Percentiles rank a stretch among this genome's conserved stretches.
Conservation (phyloP, 202 grass and related monocot genomes). For the Setaria viridis region DNA sequence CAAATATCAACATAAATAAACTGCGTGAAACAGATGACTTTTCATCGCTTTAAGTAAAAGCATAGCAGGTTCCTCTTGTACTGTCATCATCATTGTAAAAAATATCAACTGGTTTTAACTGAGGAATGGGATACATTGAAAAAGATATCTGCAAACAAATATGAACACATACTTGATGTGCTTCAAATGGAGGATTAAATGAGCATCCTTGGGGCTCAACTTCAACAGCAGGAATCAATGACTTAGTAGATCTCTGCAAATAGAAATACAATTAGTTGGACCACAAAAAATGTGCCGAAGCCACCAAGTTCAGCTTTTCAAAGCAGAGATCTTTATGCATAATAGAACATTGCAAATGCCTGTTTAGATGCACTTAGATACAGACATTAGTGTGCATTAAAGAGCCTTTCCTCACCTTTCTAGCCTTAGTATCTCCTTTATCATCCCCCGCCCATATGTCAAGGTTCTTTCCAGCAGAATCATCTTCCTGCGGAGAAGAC, state of each 20-base stretch:
- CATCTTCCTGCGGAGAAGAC: conserved; percentile 52
- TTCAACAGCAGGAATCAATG: conserved; percentile 84
- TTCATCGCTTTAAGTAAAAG: conserved; percentile 9
- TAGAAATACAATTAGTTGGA: conserved; percentile 23
- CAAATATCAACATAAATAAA: conserved; percentile 28
- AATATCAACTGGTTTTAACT: conserved; percentile 1
- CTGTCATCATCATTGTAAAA: neutral
- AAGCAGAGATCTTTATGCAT: neutral
- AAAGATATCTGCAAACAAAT: conserved; percentile 22
- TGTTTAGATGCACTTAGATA: neutral
- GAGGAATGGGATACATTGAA: neutral
- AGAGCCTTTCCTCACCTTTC: conserved; percentile 58
- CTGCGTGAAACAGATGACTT: neutral
- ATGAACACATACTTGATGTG: conserved; percentile 74
- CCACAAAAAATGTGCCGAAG: neutral
- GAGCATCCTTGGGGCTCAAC: conserved; percentile 86
- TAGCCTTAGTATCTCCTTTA: conserved; percentile 47
- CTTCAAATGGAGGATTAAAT: conserved; percentile 86
- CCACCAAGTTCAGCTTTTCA: conserved; percentile 18
- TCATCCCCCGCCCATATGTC: conserved; percentile 64
- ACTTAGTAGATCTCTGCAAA: conserved; percentile 52
- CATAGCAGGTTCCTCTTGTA: neutral
- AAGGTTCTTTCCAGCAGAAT: conserved; percentile 48
- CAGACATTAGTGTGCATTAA: conserved; percentile 12
- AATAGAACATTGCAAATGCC: neutral